Evolutionary conservation across 805 yeast species (phyloP).

Genomic region (Brettanomyces naardenensis): DNA sequence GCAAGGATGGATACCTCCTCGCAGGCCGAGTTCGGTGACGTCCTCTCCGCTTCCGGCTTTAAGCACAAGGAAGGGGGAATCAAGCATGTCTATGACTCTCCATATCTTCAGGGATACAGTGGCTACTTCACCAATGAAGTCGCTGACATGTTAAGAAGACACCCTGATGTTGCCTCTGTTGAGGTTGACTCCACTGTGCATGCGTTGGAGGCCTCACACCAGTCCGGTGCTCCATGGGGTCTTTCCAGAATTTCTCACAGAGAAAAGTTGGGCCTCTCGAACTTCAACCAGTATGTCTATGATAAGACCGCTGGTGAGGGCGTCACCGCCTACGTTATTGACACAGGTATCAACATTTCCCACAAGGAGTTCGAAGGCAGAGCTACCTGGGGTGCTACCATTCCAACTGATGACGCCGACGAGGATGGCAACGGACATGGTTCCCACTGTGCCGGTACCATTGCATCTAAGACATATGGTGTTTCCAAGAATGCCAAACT

Average conservation of each 20-base stretch:
- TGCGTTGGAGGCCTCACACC: conserved; percentile 49
- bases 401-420: conserved; percentile 64
- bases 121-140: conserved; percentile 76
- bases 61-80: conserved; percentile 39
- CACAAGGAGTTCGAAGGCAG: conserved; percentile 80
- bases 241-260: conserved; percentile 84
- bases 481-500: conserved; percentile 74
- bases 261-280: conserved; percentile 56
- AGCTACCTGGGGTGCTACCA: conserved; percentile 79
- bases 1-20: conserved; percentile 17
- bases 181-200: conserved; percentile 70
- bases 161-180: conserved; percentile 49
- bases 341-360: conserved; percentile 74
- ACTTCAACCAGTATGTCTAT: conserved; percentile 66
- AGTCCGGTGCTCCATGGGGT: conserved; percentile 92
- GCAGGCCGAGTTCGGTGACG: conserved; percentile 24
- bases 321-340: conserved; percentile 81
- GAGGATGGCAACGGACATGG: conserved; percentile 91
- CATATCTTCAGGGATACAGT: conserved; percentile 67
- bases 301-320: conserved; percentile 74
- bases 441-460: conserved; percentile 95
- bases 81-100: conserved; percentile 53
- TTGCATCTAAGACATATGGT: conserved; percentile 74
- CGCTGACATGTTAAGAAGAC: conserved; percentile 55
- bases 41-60: conserved; percentile 15